phyloP scores from a whole-genome alignment of 495 filamentous ascomycete species.

The Letharia lupina region DNA sequence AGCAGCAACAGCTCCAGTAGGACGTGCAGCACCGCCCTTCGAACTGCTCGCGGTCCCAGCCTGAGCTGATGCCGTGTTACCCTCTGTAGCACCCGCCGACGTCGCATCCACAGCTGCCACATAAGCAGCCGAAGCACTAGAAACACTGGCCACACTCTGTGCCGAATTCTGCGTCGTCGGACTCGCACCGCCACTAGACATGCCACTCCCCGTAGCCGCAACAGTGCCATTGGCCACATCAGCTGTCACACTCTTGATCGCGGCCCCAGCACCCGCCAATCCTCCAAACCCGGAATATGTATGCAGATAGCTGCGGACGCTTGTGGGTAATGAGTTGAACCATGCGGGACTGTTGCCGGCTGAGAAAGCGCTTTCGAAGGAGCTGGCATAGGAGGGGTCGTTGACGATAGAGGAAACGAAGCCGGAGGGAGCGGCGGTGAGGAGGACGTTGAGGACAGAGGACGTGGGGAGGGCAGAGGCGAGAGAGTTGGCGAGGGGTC shows the following conservation, averaged over 20 bases:
- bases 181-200: constrained; percentile 11
- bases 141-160: neutral
- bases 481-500: constrained; percentile 23
- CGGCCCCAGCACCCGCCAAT: constrained; percentile 20
- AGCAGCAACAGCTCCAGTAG: constrained; percentile 16
- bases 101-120: constrained; percentile 11
- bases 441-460: constrained; percentile 26
- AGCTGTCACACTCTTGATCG: constrained; percentile 11
- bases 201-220: constrained; percentile 19
- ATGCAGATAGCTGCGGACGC: constrained; percentile 25
- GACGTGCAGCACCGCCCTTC: constrained; percentile 14
- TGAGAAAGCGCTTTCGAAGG: constrained; percentile 24
- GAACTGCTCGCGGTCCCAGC: constrained; percentile 6
- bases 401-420: constrained; percentile 26
- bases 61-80: neutral
- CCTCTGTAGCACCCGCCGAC: neutral
- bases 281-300: constrained; percentile 24
- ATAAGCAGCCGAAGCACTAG: constrained; percentile 14
- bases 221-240: constrained; percentile 19
- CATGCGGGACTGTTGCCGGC: constrained; percentile 23
- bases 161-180: constrained; percentile 5
- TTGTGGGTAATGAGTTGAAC: constrained; percentile 30
- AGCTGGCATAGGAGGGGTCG: constrained; percentile 24
- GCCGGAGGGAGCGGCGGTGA: constrained; percentile 24
- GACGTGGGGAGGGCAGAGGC: constrained; percentile 25